Evolutionary conservation across 1,139 yeast species (phyloP).

Genomic region (Candida buenavistaensis): DNA sequence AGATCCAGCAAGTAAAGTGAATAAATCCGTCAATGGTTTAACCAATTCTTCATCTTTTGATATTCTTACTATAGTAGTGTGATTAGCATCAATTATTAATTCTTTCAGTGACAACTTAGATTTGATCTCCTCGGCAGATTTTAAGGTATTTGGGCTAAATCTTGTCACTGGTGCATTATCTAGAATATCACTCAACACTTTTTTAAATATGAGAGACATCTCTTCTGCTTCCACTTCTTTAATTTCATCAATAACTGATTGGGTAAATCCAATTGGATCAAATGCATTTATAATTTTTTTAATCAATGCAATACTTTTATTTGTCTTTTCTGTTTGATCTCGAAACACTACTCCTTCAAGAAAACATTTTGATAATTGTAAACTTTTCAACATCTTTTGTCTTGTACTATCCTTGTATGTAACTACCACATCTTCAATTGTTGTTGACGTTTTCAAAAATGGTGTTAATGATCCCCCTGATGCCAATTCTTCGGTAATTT

Average conservation of each 20-base stretch:
- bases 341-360: slow-evolving; percentile 18
- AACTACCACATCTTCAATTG: slow-evolving; percentile 22
- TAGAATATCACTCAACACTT: slow-evolving; percentile 26
- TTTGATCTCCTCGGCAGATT: slow-evolving; percentile 26
- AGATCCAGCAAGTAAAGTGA: slow-evolving; percentile 36
- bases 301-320: slow-evolving; percentile 23
- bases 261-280: slow-evolving; percentile 10
- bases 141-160: slow-evolving; percentile 17
- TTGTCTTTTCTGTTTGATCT: slow-evolving; percentile 2
- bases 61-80: too few relatives aligned
- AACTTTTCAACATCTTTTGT: slow-evolving; percentile 33
- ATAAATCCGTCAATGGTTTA: slow-evolving; percentile 34
- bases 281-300: slow-evolving; percentile 28
- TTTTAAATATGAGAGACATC: not conserved
- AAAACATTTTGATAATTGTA: slow-evolving; percentile 40
- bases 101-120: slow-evolving; percentile 50
- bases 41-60: slow-evolving; percentile 23
- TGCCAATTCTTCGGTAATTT: slow-evolving; percentile 43
- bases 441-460: slow-evolving; percentile 16
- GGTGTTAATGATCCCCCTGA: slow-evolving; percentile 19
- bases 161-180: slow-evolving; percentile 22
- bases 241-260: slow-evolving; percentile 1
- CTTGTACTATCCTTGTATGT: slow-evolving; percentile 27
- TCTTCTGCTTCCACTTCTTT: slow-evolving; percentile 2
- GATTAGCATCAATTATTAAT: slow-evolving; percentile 54